phyloP scores from a whole-genome alignment of 202 grass and related monocot genomes.

The Hordeum pubiflorum region DNA sequence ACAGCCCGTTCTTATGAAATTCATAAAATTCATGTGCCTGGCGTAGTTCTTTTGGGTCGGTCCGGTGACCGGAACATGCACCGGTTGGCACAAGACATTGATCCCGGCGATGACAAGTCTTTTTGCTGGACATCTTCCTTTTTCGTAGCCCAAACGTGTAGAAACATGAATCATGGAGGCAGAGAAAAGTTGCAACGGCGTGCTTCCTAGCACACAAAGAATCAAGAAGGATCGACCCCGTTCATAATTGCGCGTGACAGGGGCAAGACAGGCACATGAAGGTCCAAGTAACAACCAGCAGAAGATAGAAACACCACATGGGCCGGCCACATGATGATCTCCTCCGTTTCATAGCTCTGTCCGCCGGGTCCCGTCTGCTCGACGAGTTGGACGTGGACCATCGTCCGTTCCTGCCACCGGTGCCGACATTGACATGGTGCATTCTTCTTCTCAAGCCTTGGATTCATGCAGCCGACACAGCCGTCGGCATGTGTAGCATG shows the following conservation, averaged over 20 bases:
- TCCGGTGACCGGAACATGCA: background rate
- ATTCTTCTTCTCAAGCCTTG: background rate
- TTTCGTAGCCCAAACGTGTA: background rate
- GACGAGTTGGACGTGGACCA: background rate
- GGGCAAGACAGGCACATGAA: background rate
- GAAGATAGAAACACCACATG: background rate
- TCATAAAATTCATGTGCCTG: background rate
- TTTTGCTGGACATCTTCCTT: background rate
- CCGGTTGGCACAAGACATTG: background rate
- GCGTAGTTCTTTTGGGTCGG: background rate
- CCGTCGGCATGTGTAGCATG: background rate
- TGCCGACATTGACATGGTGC: conserved; percentile 22
- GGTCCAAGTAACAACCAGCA: background rate
- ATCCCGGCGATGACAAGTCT: background rate
- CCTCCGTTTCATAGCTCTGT: background rate
- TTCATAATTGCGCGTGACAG: background rate
- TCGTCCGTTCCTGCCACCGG: background rate
- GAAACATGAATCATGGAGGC: background rate
- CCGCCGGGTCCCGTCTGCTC: background rate
- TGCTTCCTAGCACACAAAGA: background rate
- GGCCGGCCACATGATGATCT: background rate
- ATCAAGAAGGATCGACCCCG: background rate
- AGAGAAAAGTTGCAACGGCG: background rate
- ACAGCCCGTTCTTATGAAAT: background rate
- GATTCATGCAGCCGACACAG: background rate